These are phyloP conservation scores for Mediolabrus comicus DNA, from an alignment of 108 stramenopile genomes.

Conservation along the genomic window DNA sequence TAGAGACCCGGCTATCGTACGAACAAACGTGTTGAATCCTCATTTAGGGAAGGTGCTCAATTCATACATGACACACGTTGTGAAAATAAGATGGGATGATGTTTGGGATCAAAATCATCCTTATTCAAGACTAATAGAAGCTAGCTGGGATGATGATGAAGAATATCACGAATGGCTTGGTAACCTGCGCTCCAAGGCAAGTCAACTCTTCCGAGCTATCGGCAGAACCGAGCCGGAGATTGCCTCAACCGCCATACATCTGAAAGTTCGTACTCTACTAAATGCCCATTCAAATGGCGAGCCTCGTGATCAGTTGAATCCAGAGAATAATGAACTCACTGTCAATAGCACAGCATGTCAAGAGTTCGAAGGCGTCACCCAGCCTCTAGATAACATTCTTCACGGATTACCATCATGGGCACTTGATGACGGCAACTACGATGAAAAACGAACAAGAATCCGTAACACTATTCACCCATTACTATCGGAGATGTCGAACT, in stretches of 20 bases:
- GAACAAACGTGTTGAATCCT: conserved; percentile 57
- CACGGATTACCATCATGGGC: conserved; percentile 74
- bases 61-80: conserved; percentile 67
- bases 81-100: conserved; percentile 81
- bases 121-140: conserved; percentile 57
- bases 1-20: conserved; percentile 77
- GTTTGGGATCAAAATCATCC: conserved; percentile 76
- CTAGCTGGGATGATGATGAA: conserved; percentile 83
- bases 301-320: conserved; percentile 64
- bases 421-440: conserved; percentile 44
- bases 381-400: conserved; percentile 79
- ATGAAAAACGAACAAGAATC: conserved; percentile 40
- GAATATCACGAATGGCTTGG: conserved; percentile 75
- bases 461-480: conserved; percentile 51
- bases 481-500: conserved; percentile 61
- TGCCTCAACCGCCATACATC: conserved; percentile 48
- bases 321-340: conserved; percentile 66
- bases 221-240: conserved; percentile 67
- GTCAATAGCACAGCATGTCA: conserved; percentile 64
- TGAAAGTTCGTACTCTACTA: conserved; percentile 50
- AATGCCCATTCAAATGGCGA: conserved; percentile 67
- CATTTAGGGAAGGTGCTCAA: conserved; percentile 54
- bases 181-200: conserved; percentile 76
- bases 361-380: conserved; percentile 71
- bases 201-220: conserved; percentile 67